Conservation (phyloP, 2,329 filamentous ascomycete species). For the Fonsecaea nubica region DNA sequence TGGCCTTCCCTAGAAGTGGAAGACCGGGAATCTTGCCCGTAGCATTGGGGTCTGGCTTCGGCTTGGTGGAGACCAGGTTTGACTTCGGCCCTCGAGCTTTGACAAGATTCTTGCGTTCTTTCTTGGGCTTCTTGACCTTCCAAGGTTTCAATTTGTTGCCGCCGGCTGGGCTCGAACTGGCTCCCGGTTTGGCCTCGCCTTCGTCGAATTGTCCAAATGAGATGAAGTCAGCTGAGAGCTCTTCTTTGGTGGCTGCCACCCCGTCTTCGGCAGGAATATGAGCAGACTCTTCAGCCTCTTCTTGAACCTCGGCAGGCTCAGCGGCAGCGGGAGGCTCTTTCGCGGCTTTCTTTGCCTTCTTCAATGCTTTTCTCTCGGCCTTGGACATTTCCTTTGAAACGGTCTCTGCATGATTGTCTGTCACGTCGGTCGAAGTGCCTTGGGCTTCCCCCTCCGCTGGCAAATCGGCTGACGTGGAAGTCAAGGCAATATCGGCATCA, state of each 20-base stretch:
- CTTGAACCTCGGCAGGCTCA: background rate
- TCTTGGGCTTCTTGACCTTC: slow-evolving; percentile 32
- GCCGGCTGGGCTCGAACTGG: background rate
- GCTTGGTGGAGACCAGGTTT: slow-evolving; percentile 24
- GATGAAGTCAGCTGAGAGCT: slow-evolving; percentile 30
- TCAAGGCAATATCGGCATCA: background rate
- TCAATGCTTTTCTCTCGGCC: slow-evolving; percentile 20
- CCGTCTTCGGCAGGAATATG: slow-evolving; percentile 6
- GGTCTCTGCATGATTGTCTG: background rate
- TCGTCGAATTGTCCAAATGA: slow-evolving; percentile 24
- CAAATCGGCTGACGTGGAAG: background rate
- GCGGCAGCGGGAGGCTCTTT: slow-evolving; percentile 10
- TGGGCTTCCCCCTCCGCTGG: background rate
- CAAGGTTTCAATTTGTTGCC: slow-evolving; percentile 22
- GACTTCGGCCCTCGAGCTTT: slow-evolving; percentile 34
- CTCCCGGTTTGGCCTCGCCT: background rate
- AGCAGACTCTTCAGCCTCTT: slow-evolving; percentile 2
- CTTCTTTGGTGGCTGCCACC: background rate
- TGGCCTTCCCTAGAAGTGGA: slow-evolving; percentile 30
- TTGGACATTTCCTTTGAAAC: slow-evolving; percentile 12
- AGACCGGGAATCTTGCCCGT: slow-evolving; percentile 26
- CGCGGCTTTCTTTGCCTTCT: slow-evolving; percentile 19
- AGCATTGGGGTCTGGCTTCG: slow-evolving; percentile 24
- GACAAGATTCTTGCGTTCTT: slow-evolving; percentile 34
- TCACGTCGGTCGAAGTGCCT: background rate